Conservation (phyloP, 2,329 filamentous ascomycete genomes). For the Nakataea oryzae region DNA sequence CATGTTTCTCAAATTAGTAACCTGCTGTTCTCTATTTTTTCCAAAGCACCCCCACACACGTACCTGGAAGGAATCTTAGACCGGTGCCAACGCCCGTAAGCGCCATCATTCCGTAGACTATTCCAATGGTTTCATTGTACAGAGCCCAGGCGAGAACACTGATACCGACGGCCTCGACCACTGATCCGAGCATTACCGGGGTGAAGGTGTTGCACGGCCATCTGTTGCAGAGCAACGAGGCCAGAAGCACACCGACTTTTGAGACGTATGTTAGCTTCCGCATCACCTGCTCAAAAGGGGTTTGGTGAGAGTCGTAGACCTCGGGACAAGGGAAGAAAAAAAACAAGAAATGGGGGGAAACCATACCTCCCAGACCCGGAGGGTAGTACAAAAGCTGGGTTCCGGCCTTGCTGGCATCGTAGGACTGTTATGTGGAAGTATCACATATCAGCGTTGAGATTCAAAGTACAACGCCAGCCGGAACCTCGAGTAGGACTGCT, state of each 20-base stretch:
- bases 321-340: no score
- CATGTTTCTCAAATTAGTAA: no score
- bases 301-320: constrained; percentile 5
- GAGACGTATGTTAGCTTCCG: background rate
- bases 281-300: background rate
- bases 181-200: constrained; percentile 43
- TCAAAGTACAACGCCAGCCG: no score
- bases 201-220: constrained; percentile 52
- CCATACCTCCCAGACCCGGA: constrained; percentile 47
- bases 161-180: constrained; percentile 48
- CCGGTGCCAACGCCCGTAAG: constrained; percentile 52
- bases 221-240: constrained; percentile 48
- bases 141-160: constrained; percentile 48
- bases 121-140: constrained; percentile 24
- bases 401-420: constrained; percentile 36
- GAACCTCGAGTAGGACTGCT: background rate
- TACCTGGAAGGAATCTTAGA: constrained; percentile 49
- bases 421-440: background rate
- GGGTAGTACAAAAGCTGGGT: constrained; percentile 52
- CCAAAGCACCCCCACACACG: no score
- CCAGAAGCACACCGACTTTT: constrained; percentile 41
- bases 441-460: background rate
- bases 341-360: no score
- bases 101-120: constrained; percentile 58
- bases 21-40: no score